Evolutionary conservation across 495 filamentous ascomycete species (phyloP), one percentile per base, ranked within the genome.

Genomic region (Daldinia caldariorum): DNA sequence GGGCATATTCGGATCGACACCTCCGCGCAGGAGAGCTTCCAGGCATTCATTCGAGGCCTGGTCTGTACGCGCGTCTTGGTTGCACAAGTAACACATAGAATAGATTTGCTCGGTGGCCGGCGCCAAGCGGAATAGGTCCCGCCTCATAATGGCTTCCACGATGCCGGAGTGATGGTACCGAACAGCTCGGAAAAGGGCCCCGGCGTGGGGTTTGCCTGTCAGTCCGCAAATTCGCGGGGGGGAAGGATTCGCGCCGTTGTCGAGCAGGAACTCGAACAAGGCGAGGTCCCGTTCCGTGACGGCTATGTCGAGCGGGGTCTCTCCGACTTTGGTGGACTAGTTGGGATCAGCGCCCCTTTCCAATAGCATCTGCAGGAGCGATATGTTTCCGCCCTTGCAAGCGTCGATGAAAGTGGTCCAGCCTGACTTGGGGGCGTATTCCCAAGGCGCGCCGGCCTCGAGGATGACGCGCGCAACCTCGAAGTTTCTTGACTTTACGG

Each of bases 361-460:
- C 18, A 47, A 9, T 22, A 47, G 43, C 16, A 22, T 47, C 9
- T 9, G 18, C 4, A 3, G 8, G 20, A 47, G 16, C 9, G 16
- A 7, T 22, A 22, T 22, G 9, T 47, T 18, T 47, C 20, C 20
- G 20, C 13, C 14, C 32, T 6, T 38, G 8, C 43, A 58, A 9
- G 63, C 41, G 26, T 39, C 14, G 8, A 29, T 34, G 9, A 59
- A 55, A 59, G 32, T 31, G 13, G 54, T 39, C 41, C 45, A 43
- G 14, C 63, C 63, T 2, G 18, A 4, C 8, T 20, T 38, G 4
- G 41, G 18, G 9, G 38, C 39, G n/a, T 51, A 9, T 16, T 47
- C 18, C 54, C 41, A 58, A 18, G 54, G 54, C 12, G 63, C 63
- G 4, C 63, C 63, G 31, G 37, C 54, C 2, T 59, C 55, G 20